These are phyloP conservation scores for Beauveria caledonica DNA, from an alignment of 2,329 filamentous ascomycete species.

Conservation along the genomic window DNA sequence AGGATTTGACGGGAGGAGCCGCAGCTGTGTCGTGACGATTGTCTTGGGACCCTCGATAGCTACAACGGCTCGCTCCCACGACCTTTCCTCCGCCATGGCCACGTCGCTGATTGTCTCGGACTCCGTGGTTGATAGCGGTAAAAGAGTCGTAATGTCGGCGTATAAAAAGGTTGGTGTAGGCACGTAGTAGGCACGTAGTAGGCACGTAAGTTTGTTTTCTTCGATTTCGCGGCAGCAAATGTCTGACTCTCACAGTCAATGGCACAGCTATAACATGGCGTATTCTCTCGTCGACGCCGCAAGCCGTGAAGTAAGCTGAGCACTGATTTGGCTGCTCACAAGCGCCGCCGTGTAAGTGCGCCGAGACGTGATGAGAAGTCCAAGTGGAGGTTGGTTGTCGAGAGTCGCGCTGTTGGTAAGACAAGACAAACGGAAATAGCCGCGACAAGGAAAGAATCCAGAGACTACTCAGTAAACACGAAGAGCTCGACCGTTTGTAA, in stretches of 20 bases:
- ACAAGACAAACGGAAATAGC: background rate
- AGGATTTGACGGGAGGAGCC: constrained; percentile 49
- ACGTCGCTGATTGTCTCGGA: background rate
- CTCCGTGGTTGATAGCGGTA: background rate
- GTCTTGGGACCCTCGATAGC: constrained; percentile 52
- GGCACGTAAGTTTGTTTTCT: background rate
- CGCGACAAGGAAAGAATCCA: background rate
- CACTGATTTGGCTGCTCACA: background rate
- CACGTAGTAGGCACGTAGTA: background rate
- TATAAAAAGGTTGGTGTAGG: background rate
- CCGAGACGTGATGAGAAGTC: background rate
- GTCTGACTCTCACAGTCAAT: background rate
- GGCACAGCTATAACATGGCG: background rate
- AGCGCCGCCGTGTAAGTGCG: constrained; percentile 9
- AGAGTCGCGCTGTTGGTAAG: background rate
- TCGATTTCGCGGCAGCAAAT: background rate
- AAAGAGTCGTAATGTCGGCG: background rate
- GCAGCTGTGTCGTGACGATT: constrained; percentile 49
- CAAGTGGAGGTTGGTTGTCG: background rate
- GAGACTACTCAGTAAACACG: background rate
- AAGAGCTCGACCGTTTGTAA: background rate
- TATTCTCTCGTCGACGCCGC: background rate
- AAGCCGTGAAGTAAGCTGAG: background rate
- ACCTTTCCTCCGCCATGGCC: background rate
- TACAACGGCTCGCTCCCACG: constrained; percentile 39